These are phyloP conservation scores for Yarrowia sp. DNA, from an alignment of 805 yeast genomes.

Conservation along the genomic window DNA sequence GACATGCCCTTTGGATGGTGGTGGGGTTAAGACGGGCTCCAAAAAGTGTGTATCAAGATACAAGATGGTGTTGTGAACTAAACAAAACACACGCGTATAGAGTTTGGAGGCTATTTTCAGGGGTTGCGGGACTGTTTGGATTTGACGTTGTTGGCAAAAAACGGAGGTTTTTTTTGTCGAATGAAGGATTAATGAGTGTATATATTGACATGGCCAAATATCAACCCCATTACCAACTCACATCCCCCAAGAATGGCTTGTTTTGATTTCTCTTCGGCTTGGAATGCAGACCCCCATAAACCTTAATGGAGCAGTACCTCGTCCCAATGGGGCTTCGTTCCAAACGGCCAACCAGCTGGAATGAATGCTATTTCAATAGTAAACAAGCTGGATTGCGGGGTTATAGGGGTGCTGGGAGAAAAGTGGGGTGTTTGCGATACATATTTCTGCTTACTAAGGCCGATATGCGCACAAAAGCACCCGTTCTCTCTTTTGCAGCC, in stretches of 20 bases:
- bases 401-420: neutral
- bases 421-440: no score
- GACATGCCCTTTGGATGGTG: neutral
- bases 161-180: neutral
- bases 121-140: neutral
- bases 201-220: no score
- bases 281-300: conserved; percentile 19
- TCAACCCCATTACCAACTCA: neutral
- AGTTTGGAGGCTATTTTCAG: conserved; percentile 25
- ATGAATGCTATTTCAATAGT: conserved; percentile 2
- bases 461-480: no score
- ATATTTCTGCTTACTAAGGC: no score
- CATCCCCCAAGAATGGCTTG: neutral
- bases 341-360: neutral
- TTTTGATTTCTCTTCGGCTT: neutral
- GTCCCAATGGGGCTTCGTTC: conserved; percentile 19
- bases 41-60: neutral
- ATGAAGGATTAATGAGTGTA: no score
- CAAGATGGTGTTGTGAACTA: neutral
- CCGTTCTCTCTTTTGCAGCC: neutral
- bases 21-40: neutral
- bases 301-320: neutral
- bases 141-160: no score
- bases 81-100: conserved; percentile 26
- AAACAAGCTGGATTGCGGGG: no score